Base-by-base conservation (phyloP, 2,329 filamentous ascomycete species). In the Colletotrichum shisoi region DNA sequence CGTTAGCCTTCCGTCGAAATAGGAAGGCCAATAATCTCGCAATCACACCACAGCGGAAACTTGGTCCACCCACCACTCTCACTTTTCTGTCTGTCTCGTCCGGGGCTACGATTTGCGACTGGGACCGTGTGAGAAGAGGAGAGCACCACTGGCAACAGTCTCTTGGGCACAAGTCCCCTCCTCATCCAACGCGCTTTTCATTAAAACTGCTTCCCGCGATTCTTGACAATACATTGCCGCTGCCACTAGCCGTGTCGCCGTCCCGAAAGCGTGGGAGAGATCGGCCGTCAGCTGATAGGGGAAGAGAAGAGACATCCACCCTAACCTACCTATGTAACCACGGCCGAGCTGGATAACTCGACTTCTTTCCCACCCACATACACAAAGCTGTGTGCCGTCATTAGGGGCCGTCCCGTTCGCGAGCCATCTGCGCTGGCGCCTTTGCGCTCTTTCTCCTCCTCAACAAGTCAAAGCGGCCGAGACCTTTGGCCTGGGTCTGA, bases 11-110 rank as follows among this genome's bases (percentile, higher is more conserved):
- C 45, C 19, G 45, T 70, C 67, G 15, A 62, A 67, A 67, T 54
- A 70, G 69, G 69, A 70, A 70, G 69, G 69, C 69, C 62, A 63
- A 63, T 63, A 65, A 62, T 65, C 57, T 64, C 57, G 45, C 68
- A 61, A 68, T 68, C 63, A 64, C 68, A 68, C 60, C 60, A 51
- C 64, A 65, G 56, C 57, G 68, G 68, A 57, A 45, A 42, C 66
- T 31, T 51, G 64, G 56, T 63, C 49, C 57, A 39, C 62, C 44
- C 62, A 53, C 57, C 57, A 42, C 44, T 42, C 51, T 42, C 51
- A 40, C 37, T 54, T 62, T 46, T 19, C 31, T 34, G 31, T 31
- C 31, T 24, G 27, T 54, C 52, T 44, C 39, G 59, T 44, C 49
- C 39, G 31, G 37, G 31, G 37, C 19, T 46, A 34, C 51, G 27